phyloP scores from a whole-genome alignment of 768 basidiomycete genomes.

The Agaricus sinodeliciosus region DNA sequence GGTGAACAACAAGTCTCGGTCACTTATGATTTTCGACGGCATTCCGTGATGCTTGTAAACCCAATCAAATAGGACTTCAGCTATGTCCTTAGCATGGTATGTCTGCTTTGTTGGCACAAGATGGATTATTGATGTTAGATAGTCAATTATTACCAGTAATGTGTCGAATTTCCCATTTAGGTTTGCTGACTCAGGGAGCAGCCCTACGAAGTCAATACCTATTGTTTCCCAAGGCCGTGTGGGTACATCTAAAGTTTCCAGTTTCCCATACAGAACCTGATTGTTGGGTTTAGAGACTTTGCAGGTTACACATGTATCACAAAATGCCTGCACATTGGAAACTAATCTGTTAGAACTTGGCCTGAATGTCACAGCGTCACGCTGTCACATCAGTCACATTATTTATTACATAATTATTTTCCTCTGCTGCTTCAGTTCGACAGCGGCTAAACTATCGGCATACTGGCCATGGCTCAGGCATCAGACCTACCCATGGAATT shows the following conservation, averaged over 20 bases:
- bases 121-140: constrained; percentile 13
- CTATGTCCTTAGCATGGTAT: constrained; percentile 8
- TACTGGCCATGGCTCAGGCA: too few relatives aligned
- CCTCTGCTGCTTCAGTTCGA: too few relatives aligned
- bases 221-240: constrained; percentile 12
- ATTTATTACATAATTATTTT: too few relatives aligned
- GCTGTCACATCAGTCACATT: too few relatives aligned
- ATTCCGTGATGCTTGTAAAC: constrained; percentile 9
- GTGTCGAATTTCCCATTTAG: constrained; percentile 16
- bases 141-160: constrained; percentile 20
- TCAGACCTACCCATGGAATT: too few relatives aligned
- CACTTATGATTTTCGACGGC: constrained; percentile 5
- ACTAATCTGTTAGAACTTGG: too few relatives aligned
- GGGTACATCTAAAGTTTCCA: constrained; percentile 17
- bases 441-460: too few relatives aligned
- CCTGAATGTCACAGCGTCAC: too few relatives aligned
- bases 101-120: constrained; percentile 1
- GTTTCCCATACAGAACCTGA: constrained; percentile 14
- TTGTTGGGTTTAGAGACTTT: constrained; percentile 11
- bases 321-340: constrained; percentile 7
- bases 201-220: constrained; percentile 11
- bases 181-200: constrained; percentile 15
- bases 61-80: constrained; percentile 9
- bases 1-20: constrained; percentile 7
- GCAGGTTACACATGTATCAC: constrained; percentile 13